Base-by-base conservation (phyloP, 2,329 filamentous ascomycete species). In the Raffaelea deltoideospora region DNA sequence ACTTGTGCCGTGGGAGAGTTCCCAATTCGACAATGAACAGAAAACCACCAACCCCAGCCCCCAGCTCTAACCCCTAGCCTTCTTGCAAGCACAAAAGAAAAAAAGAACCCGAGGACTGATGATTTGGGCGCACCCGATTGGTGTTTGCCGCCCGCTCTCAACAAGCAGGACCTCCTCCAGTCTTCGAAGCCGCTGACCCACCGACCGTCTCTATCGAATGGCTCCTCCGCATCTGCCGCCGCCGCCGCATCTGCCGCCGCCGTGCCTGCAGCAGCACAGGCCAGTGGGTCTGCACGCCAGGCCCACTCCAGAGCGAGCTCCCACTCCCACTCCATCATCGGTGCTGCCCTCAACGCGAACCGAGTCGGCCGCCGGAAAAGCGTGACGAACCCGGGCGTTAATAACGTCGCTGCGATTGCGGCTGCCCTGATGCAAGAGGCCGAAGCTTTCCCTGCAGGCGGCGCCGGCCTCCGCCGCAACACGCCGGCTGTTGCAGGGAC, bases 361-460 rank as follows among this genome's bases (percentile, higher is more conserved):
- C 82, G 90, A 48, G 76, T 96, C 47, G 86, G 83, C 49, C 83
- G 88, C 51, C 76, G 90, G 50, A 96, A 96, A 72, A 95, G 87
- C 60, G 86, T 93, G 53, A 85, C 83, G 42, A 79, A 76, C 45
- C 72, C 78, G 33, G 70, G 68, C 33, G 70, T 67, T 33, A 69
- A 72, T 55, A 87, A 81, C 58, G 74, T 80, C 32, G 78, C 81
- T 15, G 83, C 81, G 37, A 64, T 88, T 43, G 79, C 81, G 23
- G n/a, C n/a, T n/a, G 79, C 79, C 11, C 81, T 78, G 35, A 61
- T 82, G 43, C 74, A 75, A 51, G 80, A 82, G 53, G 66, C 64
- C 36, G 75, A 79, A 47, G 69, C 71, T 41, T 65, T 63, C 50
- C 55, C 63, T 14, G 19, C 15, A 13, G 5, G 7, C 20, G 31